Base-by-base conservation (phyloP, 2,329 filamentous ascomycete species). In the Harringtonia lauricola region DNA sequence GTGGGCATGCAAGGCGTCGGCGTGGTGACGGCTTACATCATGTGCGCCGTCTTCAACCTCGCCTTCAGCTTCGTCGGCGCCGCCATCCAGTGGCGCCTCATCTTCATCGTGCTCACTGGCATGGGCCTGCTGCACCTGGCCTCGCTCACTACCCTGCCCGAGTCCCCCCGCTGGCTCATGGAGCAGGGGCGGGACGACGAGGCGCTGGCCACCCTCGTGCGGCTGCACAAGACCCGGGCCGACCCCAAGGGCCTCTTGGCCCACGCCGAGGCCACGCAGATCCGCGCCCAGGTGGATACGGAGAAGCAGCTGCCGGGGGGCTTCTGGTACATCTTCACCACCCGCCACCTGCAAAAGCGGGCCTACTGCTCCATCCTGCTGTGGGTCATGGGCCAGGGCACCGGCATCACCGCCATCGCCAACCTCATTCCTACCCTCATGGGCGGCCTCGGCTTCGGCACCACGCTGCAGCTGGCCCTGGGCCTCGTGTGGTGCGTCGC, bases 81-180 rank as follows among this genome's bases (percentile, higher is more conserved):
- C n/a, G 8, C 37, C 24, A 19, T 29, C 37, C 26, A 39, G 28
- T 39, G 37, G 37, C 37, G 37, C n/a, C 37, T 39, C 15, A 29
- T 30, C 17, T 39, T 39, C 26, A 19, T 39, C n/a, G 26, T 39
- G 10, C 13, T 29, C 15, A 39, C 37, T n/a, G 26, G 15, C 26
- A 29, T 30, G 24, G 24, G 24, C 17, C 7, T 29, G 14, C 17
- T 39, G 17, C 37, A 29, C 17, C 26, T 39, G 24, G n/a, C n/a
- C n/a, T 39, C 37, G n/a, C 17, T 39, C 2, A 3, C n/a, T 7
- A 6, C n/a, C 10, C 24, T 39, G 17, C 26, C 37, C 37, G 37
- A 39, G 37, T 39, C 37, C n/a, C 37, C 37, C 13, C 37, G 37
- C 37, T 39, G 37, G 37, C 37, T 39, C 24, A 30, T 30, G 7